A percentile compares a stretch with the other conserved stretches of the same genome.
phyloP scores from a whole-genome alignment of 2,329 filamentous ascomycete species.

The Davidsoniella eucalypti region DNA sequence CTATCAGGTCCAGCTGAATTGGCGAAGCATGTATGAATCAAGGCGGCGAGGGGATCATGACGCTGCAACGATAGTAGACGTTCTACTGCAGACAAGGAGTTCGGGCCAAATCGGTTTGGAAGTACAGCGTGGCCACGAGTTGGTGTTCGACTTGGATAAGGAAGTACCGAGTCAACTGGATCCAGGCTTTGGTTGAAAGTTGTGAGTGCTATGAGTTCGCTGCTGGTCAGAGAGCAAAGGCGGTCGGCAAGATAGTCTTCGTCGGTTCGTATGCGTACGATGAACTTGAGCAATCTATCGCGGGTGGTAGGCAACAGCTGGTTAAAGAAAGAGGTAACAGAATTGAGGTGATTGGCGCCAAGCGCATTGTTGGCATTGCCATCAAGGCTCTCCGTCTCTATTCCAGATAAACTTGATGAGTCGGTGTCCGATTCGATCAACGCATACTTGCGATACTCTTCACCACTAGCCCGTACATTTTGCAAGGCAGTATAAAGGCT shows the following conservation, averaged over 20 bases:
- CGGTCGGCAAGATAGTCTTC: slow-evolving; percentile 75
- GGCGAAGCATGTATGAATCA: slow-evolving; percentile 80
- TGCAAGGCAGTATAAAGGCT: slow-evolving; percentile 61
- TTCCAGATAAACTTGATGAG: slow-evolving; percentile 20
- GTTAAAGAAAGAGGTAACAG: slow-evolving; percentile 41
- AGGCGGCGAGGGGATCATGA: slow-evolving; percentile 67
- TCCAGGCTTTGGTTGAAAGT: slow-evolving; percentile 66
- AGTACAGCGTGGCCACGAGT: slow-evolving; percentile 25
- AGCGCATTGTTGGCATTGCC: slow-evolving; percentile 17
- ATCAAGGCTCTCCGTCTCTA: slow-evolving; percentile 22
- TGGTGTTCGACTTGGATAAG: slow-evolving; percentile 41
- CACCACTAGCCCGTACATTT: slow-evolving; percentile 62
- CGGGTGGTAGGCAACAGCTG: slow-evolving; percentile 61
- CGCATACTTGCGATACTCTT: slow-evolving; percentile 54
- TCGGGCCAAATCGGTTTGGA: slow-evolving; percentile 17
- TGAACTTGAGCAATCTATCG: slow-evolving; percentile 60
- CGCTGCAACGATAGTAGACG: slow-evolving; percentile 76
- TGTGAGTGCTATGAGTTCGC: slow-evolving; percentile 63
- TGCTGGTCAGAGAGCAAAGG: slow-evolving; percentile 55
- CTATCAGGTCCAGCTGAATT: slow-evolving; percentile 70
- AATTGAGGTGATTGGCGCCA: background rate
- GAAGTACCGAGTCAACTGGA: slow-evolving; percentile 67
- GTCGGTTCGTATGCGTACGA: slow-evolving; percentile 70
- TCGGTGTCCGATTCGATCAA: slow-evolving; percentile 59
- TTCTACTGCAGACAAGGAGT: slow-evolving; percentile 44